These are phyloP conservation scores for Globisporangium nunn DNA, from an alignment of 352 stramenopile species.

Conservation along the genomic window DNA sequence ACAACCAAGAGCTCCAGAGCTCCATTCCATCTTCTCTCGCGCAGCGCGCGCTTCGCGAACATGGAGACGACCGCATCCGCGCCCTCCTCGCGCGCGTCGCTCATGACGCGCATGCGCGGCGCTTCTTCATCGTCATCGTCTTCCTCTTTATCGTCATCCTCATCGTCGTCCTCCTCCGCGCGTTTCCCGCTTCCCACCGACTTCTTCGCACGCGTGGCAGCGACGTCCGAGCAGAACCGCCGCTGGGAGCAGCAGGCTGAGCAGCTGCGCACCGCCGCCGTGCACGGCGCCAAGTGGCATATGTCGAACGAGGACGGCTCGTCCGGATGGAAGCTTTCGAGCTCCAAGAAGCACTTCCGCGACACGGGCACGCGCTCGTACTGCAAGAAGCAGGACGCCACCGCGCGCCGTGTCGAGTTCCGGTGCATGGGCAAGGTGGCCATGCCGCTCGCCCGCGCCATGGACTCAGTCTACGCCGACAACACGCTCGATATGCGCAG, in stretches of 20 bases:
- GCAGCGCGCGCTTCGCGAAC: too few relatives aligned
- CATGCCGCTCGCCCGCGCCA: constrained; percentile 36
- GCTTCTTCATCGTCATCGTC: too few relatives aligned
- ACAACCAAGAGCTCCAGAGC: background rate
- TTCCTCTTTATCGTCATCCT: background rate
- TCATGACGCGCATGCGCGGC: constrained; percentile 28
- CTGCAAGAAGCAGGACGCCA: constrained; percentile 29
- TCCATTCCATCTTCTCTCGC: too few relatives aligned
- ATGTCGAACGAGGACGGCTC: constrained; percentile 54
- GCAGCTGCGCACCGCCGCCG: constrained; percentile 27
- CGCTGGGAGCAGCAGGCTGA: constrained; percentile 27
- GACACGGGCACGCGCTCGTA: constrained; percentile 60
- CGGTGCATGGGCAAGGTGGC: constrained; percentile 52
- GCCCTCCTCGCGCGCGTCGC: constrained; percentile 28
- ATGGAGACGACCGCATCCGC: too few relatives aligned
- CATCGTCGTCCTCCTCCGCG: constrained; percentile 7
- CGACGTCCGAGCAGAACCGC: constrained; percentile 30
- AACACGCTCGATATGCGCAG: constrained; percentile 48
- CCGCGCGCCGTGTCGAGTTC: constrained; percentile 41
- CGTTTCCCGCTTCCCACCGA: constrained; percentile 34
- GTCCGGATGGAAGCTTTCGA: constrained; percentile 62
- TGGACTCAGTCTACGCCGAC: constrained; percentile 56
- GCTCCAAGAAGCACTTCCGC: constrained; percentile 59
- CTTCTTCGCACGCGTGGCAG: constrained; percentile 38
- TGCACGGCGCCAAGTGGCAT: constrained; percentile 38